phyloP scores from a whole-genome alignment of 2,329 filamentous ascomycete genomes.

The Xylaria digitata region DNA sequence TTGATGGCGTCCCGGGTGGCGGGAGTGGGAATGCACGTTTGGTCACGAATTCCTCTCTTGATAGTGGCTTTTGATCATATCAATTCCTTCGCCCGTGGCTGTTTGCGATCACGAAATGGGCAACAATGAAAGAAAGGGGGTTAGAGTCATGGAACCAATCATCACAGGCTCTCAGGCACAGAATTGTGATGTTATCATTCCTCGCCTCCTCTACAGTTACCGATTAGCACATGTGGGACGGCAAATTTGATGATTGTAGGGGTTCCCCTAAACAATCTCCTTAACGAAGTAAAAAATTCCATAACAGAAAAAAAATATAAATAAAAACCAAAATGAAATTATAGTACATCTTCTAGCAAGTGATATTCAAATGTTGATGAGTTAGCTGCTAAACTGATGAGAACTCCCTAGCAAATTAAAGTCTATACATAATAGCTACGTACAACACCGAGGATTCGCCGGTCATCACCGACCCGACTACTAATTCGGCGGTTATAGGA shows the following conservation, averaged over 20 bases:
- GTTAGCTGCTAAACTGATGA: neutral
- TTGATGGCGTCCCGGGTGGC: neutral
- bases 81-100: neutral
- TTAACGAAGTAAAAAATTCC: neutral
- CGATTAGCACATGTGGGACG: neutral
- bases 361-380: neutral
- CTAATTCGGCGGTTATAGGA: no score
- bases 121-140: neutral
- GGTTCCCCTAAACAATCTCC: neutral
- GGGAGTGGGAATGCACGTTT: neutral
- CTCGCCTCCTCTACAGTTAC: neutral
- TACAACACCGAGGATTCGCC: no score
- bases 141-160: no score
- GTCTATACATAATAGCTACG: no score
- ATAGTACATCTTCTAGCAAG: neutral
- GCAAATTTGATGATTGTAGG: neutral
- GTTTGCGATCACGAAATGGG: neutral
- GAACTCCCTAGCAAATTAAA: neutral
- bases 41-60: neutral
- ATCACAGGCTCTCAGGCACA: neutral
- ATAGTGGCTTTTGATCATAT: neutral
- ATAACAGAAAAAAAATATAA: slow-evolving; percentile 10
- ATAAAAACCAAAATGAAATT: slow-evolving; percentile 6
- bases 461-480: no score
- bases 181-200: neutral